These are phyloP conservation scores for Lachnellula hyalina DNA, from an alignment of 2,329 filamentous ascomycete genomes.

Conservation along the genomic window DNA sequence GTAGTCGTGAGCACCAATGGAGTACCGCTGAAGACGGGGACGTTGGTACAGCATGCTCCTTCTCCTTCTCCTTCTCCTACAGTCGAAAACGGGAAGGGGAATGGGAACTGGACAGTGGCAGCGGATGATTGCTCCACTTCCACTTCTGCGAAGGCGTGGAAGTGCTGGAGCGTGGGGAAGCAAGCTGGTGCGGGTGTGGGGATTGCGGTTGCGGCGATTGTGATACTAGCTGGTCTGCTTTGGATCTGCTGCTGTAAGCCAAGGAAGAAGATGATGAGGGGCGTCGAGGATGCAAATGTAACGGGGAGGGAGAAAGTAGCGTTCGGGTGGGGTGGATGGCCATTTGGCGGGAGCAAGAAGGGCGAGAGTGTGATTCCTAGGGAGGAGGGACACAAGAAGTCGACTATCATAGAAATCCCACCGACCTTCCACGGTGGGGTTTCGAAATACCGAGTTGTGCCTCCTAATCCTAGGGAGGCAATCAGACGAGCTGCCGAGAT, in stretches of 20 bases:
- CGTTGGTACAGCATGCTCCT: conserved; percentile 6
- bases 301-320: not conserved
- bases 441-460: too few relatives aligned
- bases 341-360: too few relatives aligned
- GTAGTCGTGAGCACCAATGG: conserved; percentile 7
- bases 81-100: not conserved
- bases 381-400: too few relatives aligned
- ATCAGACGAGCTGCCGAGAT: too few relatives aligned
- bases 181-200: conserved; percentile 3
- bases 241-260: conserved; percentile 5
- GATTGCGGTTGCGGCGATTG: not conserved
- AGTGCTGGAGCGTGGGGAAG: conserved; percentile 9
- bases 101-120: not conserved
- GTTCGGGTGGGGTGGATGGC: not conserved
- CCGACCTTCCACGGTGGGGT: too few relatives aligned
- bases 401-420: too few relatives aligned
- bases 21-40: conserved; percentile 6
- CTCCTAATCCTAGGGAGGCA: too few relatives aligned
- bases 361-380: too few relatives aligned
- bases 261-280: not conserved
- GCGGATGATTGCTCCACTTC: not conserved
- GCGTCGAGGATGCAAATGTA: not conserved
- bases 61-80: not conserved
- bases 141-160: not conserved
- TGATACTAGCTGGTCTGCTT: not conserved